A percentile compares a stretch with the other conserved stretches of the same genome.
Evolutionary conservation across 768 basidiomycete species (phyloP).

Genomic region (Leccinum uliginosum): DNA sequence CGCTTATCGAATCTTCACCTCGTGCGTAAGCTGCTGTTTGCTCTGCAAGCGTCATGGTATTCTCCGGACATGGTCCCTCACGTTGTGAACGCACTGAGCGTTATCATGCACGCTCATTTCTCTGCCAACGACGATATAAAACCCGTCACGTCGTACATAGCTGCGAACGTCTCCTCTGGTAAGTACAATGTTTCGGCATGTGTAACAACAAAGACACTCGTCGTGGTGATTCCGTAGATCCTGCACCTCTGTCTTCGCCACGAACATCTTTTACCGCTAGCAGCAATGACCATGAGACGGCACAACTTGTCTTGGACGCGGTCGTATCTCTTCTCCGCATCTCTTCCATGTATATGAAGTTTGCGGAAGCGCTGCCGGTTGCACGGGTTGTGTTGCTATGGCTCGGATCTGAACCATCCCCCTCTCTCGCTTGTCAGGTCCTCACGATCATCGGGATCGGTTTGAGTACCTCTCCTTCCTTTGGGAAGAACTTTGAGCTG

Average conservation of each 20-base stretch:
- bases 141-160: constrained; percentile 80
- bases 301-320: constrained; percentile 61
- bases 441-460: constrained; percentile 56
- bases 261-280: constrained; percentile 7
- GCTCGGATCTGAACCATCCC: constrained; percentile 70
- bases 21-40: constrained; percentile 75
- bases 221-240: not conserved
- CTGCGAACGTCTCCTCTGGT: constrained; percentile 75
- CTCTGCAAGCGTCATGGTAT: constrained; percentile 78
- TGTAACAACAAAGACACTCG: not conserved
- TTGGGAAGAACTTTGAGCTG: constrained; percentile 78
- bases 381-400: constrained; percentile 77
- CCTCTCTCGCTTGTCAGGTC: constrained; percentile 53
- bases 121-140: constrained; percentile 74
- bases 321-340: constrained; percentile 60
- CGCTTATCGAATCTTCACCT: constrained; percentile 68
- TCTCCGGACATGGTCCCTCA: constrained; percentile 41
- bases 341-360: constrained; percentile 59
- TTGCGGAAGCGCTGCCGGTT: constrained; percentile 69
- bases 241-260: constrained; percentile 7
- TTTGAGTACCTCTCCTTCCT: constrained; percentile 52
- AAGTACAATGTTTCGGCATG: constrained; percentile 13
- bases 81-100: constrained; percentile 57
- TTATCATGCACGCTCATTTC: constrained; percentile 62
- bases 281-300: constrained; percentile 45